Evolutionary conservation across 352 stramenopile genomes (phyloP), one percentile per base, ranked within the genome.

Genomic region (Phytophthora tentaculata): DNA sequence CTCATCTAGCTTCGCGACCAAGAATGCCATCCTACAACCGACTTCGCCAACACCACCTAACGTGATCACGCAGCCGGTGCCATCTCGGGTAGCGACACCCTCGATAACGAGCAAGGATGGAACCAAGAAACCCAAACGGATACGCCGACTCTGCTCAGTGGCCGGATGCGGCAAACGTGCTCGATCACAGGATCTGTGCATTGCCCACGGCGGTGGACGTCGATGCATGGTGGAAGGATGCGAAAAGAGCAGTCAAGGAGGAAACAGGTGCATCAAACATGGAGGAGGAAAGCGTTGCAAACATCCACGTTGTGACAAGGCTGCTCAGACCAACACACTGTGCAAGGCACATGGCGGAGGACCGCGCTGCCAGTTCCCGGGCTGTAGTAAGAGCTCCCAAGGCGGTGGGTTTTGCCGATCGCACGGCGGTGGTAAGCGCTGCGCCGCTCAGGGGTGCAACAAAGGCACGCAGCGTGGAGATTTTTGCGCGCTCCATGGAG

Each of bases 241-340:
- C 56, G 74, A 90, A 60, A 90, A 90, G 76, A 90, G 81, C 58
- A 86, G 74, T 50, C 86, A 94, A 72, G 85, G 86, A 56, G 84
- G 84, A 61, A 90, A 92, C 70, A 72, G 92, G 69, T 96, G 88
- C 74, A 92, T 94, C 41, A 90, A 90, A 61, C 88, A 96, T 67
- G 88, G 88, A 24, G 88, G 86, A 45, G 86, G 88, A 63, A 90
- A 90, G 73, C 83, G 81, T 49, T 96, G 88, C 74, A 83, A 79
- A 62, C 71, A 81, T 39, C 71, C 83, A 19, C 84, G 80, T 9
- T 96, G 88, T 50, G 75, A 89, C 69, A 92, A 92, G 64, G 83
- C 84, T 12, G 84, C 84, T 10, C 86, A 94, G 74, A 92, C 86
- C 39, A 90, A 91, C 69, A 84, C 86, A 22, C 67, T 93, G 54